Conservation (phyloP, 2,329 filamentous ascomycete genomes). For the Pyricularia grisea region DNA sequence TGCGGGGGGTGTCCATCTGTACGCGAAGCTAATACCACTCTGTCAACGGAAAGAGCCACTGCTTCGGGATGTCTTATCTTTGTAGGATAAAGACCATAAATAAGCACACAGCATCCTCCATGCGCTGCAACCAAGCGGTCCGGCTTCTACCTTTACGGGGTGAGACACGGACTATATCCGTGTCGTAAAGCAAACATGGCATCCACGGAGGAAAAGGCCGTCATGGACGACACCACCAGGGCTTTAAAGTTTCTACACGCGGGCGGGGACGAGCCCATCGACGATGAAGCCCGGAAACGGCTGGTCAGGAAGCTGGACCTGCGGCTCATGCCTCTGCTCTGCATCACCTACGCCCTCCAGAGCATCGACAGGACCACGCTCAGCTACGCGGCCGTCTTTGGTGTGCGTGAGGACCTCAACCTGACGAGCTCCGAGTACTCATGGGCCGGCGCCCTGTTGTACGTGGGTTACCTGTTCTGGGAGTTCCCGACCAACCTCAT, state of each 20-base stretch:
- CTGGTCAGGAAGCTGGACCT: slow-evolving; percentile 31
- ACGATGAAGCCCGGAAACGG: slow-evolving; percentile 1
- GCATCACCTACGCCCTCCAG: slow-evolving; percentile 10
- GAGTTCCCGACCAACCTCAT: slow-evolving; percentile 20
- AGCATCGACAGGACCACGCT: slow-evolving; percentile 11
- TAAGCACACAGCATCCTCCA: background rate
- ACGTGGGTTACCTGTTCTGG: slow-evolving; percentile 44
- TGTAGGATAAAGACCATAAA: background rate
- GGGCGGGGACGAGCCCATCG: background rate
- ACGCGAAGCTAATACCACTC: background rate
- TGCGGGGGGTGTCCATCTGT: background rate
- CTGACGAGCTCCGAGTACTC: slow-evolving; percentile 38
- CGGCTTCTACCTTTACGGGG: background rate
- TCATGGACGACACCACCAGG: background rate
- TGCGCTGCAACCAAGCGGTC: background rate
- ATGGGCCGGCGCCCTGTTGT: slow-evolving; percentile 68
- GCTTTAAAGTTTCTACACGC: background rate
- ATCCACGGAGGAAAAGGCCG: background rate
- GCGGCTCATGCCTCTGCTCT: slow-evolving; percentile 23
- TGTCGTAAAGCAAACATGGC: background rate
- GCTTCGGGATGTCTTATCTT: background rate
- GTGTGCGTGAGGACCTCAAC: slow-evolving; percentile 3
- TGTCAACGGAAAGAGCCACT: background rate
- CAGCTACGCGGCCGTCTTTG: slow-evolving; percentile 8
- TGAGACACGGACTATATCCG: background rate